Base-by-base conservation (phyloP, 23 red algal genomes). In the Gracilaria domingensis region DNA sequence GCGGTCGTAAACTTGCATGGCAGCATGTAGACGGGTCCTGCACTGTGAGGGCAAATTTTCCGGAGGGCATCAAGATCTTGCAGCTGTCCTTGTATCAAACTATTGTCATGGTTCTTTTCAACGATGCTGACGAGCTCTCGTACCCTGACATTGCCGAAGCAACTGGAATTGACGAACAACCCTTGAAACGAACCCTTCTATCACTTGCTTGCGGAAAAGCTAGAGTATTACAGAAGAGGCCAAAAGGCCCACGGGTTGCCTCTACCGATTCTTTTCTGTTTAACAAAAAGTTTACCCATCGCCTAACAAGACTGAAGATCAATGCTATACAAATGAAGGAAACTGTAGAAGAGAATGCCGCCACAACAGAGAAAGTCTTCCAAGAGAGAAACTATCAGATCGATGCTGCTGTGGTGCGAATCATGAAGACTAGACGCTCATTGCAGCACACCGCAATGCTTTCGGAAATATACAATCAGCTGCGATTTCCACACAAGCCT, bases 331-430 rank as follows among this genome's bases (percentile, higher is more conserved):
- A 95, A 82, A 82, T 95, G 60, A 93, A 96, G 59, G 94, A 96
- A 86, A 94, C 93, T 38, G 80, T 81, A 13, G 93, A 94, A 59
- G 94, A 99, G 54, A 93, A 96, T 85, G 79, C 84, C 28, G 77
- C 88, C n/a, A 99, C 93, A 12, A 93, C 93, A 36, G 91, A 96
- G 66, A 65, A 67, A 18, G 97, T 96, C 23, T 94, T 95, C 84
- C 91, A 94, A 45, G 97, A 99, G 42, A 81, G 97, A 39, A 91
- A 95, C 40, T 93, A 93, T 81, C 94, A 99, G 75, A 96, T 99
- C 79, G 97, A 99, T 65, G 94, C 95, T 17, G 94, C 94, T 40
- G 81, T 99, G 58, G 97, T 99, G 66, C 80, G 97, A 32, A 93
- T 99, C 23, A 94, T 99, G 91, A 99, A 99, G 89, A 94, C 89